phyloP scores from a whole-genome alignment of 2,329 filamentous ascomycete species.

The Pleomassaria siparia region DNA sequence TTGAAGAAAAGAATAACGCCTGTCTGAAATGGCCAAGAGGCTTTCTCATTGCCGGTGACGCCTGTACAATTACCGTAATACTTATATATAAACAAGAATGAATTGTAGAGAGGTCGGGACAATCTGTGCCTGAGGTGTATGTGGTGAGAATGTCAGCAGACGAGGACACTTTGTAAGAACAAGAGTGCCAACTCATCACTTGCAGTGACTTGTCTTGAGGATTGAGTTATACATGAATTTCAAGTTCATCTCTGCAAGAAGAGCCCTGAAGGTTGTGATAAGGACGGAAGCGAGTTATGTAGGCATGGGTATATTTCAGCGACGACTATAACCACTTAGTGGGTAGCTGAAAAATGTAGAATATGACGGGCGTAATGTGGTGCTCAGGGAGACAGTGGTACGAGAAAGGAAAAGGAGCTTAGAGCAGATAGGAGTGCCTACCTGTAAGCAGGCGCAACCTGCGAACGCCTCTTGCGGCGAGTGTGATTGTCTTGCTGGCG shows the following conservation, averaged over 20 bases:
- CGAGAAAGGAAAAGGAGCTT: background rate
- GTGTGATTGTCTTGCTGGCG: slow-evolving; percentile 40
- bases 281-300: no score
- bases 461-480: slow-evolving; percentile 39
- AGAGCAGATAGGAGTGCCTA: slow-evolving; percentile 6
- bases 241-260: no score
- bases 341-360: background rate
- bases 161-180: background rate
- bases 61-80: background rate
- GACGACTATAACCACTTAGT: slow-evolving; percentile 1
- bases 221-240: no score
- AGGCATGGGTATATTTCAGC: slow-evolving; percentile 1
- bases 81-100: background rate
- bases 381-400: background rate
- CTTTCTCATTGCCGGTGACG: background rate
- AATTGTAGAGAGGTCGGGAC: background rate
- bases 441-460: slow-evolving; percentile 41
- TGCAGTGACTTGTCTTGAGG: no score
- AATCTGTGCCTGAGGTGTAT: background rate
- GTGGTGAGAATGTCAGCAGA: background rate
- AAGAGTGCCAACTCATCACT: background rate
- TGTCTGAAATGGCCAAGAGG: background rate
- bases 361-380: no score
- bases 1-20: background rate
- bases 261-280: no score